phyloP scores from a whole-genome alignment of 2,329 filamentous ascomycete genomes.

The Arthrocladium fulminans region DNA sequence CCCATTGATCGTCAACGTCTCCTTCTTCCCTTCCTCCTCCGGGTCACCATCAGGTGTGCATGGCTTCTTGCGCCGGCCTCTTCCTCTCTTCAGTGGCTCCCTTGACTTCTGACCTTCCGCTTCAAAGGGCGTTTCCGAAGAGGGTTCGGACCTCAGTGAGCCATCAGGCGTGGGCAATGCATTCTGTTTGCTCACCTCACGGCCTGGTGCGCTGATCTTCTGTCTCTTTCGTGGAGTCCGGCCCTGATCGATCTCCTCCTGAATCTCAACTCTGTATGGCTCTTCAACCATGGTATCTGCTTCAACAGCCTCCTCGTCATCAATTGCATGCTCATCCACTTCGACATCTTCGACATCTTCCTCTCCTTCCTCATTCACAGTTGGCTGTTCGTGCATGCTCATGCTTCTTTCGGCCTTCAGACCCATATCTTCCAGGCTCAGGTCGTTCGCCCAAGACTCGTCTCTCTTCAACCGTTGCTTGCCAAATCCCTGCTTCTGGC shows the following conservation, averaged over 20 bases:
- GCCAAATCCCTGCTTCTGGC: constrained; percentile 15
- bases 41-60: background rate
- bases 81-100: background rate
- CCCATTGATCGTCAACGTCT: too few relatives aligned
- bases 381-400: constrained; percentile 5
- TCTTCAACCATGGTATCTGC: background rate
- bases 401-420: constrained; percentile 11
- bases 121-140: background rate
- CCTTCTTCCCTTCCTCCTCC: background rate
- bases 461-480: constrained; percentile 10
- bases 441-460: constrained; percentile 23
- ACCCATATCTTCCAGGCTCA: constrained; percentile 23
- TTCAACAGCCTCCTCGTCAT: constrained; percentile 1
- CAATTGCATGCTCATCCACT: constrained; percentile 1
- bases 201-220: background rate
- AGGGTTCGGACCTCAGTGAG: constrained; percentile 2
- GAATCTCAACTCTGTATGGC: background rate
- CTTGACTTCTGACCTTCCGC: background rate
- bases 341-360: constrained; percentile 1
- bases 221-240: constrained; percentile 1
- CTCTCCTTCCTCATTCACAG: constrained; percentile 11
- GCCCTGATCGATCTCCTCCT: constrained; percentile 2
- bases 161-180: constrained; percentile 5
- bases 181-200: background rate
- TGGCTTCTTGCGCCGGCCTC: background rate